Percentiles rank a stretch among this genome's conserved stretches.
Conservation (phyloP, 1,284 basidiomycete genomes). For the Cystobasidium pallidum region DNA sequence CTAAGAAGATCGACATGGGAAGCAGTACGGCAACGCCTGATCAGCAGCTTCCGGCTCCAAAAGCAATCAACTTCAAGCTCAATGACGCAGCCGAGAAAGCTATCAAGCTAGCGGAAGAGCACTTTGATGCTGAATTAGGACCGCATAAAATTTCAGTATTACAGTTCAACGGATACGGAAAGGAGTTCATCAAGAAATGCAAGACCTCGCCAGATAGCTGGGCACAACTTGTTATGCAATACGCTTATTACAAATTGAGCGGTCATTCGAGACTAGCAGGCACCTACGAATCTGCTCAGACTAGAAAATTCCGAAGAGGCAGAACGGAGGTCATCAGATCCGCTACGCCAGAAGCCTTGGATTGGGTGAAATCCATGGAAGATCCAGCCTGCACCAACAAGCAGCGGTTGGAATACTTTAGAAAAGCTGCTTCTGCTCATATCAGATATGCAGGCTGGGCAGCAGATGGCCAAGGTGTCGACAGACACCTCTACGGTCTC, state of each 20-base stretch:
- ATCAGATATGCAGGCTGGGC: conserved; percentile 86
- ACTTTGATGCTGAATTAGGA: conserved; percentile 76
- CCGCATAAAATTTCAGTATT: conserved; percentile 82
- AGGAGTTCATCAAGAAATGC: conserved; percentile 83
- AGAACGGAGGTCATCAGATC: conserved; percentile 92
- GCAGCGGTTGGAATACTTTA: conserved; percentile 72
- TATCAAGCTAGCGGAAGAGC: conserved; percentile 64
- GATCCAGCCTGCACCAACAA: conserved; percentile 61
- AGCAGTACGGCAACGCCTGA: conserved; percentile 61
- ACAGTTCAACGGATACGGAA: conserved; percentile 91
- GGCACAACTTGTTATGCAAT: conserved; percentile 92
- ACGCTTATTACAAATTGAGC: conserved; percentile 88
- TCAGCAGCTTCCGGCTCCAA: conserved; percentile 64
- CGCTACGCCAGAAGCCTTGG: conserved; percentile 78
- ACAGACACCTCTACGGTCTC: conserved; percentile 88
- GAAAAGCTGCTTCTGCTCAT: conserved; percentile 77
- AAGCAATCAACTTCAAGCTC: conserved; percentile 73
- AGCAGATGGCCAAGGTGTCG: conserved; percentile 91
- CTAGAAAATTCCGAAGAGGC: conserved; percentile 79
- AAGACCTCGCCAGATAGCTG: conserved; percentile 89
- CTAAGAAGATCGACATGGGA: conserved; percentile 73
- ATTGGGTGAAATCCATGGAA: conserved; percentile 87
- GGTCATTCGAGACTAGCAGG: conserved; percentile 74
- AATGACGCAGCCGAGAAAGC: conserved; percentile 61
- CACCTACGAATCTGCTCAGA: conserved; percentile 90